Evolutionary conservation across 768 basidiomycete species (phyloP), one percentile per base, ranked within the genome.

Genomic region (Leccinum truebloodii): DNA sequence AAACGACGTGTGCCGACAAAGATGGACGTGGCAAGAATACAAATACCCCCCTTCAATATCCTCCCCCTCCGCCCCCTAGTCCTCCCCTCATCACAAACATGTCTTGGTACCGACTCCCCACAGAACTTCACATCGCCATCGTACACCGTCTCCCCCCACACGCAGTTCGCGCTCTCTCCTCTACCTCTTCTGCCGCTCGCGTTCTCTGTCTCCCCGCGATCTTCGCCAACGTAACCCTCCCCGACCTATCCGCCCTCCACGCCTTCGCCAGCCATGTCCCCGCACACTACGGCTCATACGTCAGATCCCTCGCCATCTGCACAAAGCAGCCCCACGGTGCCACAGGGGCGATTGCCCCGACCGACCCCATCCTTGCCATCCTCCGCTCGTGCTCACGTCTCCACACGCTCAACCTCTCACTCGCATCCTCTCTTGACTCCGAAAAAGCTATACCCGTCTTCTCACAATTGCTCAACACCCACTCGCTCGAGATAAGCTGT

Each of bases 71-170:
- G 22, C 18, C 52, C 3, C 22, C 5, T 3, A 14, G 24, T 6
- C 39, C 9, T 12, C 24, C 28, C 20, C 6, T 18, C n/a, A 18
- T 35, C 53, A 28, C 13, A 22, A 44, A 13, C 55, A 66, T 72
- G 61, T 60, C 73, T 54, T 90, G 89, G 89, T 67, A 78, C 61
- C 54, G 71, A 24, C 85, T 91, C 63, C 89, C 89, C 50, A 76
- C 77, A 0, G 89, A 91, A 64, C 84, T 91, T 71, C 85, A 84
- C 73, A 78, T 87, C 65, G 75, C 81, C 28, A 66, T 91, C 70
- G 73, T 87, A 51, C 81, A 78, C 49, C 69, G 73, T 59, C 80
- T 89, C 65, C 78, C 78, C 51, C 64, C 69, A 22, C 59, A 68
- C 62, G 82, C 83, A 59, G 71, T 83, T 35, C 73, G 77, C 24